Evolutionary conservation across 257 asterid species (phyloP).

Genomic region (Thymus quinquecostatus): DNA sequence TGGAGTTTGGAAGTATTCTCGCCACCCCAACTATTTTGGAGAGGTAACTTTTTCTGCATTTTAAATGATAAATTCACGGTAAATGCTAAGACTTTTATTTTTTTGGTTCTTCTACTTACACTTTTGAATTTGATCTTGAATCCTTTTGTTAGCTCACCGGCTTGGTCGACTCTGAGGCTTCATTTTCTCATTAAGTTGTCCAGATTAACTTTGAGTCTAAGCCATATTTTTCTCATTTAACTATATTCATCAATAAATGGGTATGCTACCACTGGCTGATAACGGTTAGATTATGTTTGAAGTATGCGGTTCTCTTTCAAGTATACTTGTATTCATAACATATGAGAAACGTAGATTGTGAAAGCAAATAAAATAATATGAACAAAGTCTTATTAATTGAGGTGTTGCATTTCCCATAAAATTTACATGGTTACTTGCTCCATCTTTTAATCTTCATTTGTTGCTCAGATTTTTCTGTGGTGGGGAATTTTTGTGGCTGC

Average conservation of each 20-base stretch:
- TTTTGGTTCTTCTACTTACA: neutral
- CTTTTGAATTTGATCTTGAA: neutral
- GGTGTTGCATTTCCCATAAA: neutral
- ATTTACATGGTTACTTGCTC: neutral
- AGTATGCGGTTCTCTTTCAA: too few species aligned
- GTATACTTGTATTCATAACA: too few species aligned
- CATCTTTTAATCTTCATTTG: too few species aligned
- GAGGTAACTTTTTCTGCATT: constrained; percentile 52
- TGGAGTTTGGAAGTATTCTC: constrained; percentile 94
- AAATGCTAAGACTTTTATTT: neutral
- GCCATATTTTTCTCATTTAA: neutral
- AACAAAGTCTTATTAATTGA: neutral
- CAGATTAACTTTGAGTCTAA: neutral
- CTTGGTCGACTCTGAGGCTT: neutral
- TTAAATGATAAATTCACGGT: neutral
- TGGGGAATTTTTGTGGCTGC: constrained; percentile 97
- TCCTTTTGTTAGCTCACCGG: neutral
- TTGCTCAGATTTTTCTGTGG: constrained; percentile 83
- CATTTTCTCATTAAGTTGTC: neutral
- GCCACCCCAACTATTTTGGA: constrained; percentile 98
- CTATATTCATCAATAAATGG: neutral
- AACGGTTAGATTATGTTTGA: neutral
- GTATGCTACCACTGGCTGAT: neutral
- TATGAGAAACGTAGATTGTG: neutral
- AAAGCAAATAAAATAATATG: neutral